These are phyloP conservation scores for Candida broadrunensis DNA, from an alignment of 805 yeast genomes.

Conservation along the genomic window DNA sequence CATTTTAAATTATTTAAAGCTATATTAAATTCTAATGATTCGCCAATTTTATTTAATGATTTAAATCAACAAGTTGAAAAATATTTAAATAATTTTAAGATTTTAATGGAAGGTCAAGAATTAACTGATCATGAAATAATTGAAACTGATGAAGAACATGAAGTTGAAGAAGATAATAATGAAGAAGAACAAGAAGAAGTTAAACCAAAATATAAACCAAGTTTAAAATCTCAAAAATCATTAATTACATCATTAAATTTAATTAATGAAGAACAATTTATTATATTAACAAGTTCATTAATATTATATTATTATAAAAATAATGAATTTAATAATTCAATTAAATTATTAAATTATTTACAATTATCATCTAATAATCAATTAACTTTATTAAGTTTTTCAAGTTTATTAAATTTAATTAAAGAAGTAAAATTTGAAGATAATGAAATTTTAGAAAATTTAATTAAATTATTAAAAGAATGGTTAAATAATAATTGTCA, in stretches of 20 bases:
- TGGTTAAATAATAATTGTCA: slow-evolving; percentile 31
- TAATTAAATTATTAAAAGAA: slow-evolving; percentile 19
- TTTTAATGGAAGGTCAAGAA: slow-evolving; percentile 23
- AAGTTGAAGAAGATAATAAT: slow-evolving; percentile 8
- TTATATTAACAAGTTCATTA: slow-evolving; percentile 26
- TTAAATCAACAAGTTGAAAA: slow-evolving; percentile 16
- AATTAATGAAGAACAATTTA: slow-evolving; percentile 30
- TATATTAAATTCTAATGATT: slow-evolving; percentile 17
- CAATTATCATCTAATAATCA: slow-evolving; percentile 7
- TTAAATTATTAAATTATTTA: slow-evolving; percentile 22
- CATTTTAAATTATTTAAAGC: slow-evolving; percentile 22
- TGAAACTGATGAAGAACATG: slow-evolving; percentile 13
- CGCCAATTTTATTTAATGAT: slow-evolving; percentile 10
- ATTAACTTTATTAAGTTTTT: slow-evolving; percentile 30
- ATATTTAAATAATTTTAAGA: slow-evolving; percentile 18
- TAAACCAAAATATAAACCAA: slow-evolving; percentile 1
- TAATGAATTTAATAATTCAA: slow-evolving; percentile 15
- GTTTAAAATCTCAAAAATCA: slow-evolving; percentile 13
- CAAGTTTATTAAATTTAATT: slow-evolving; percentile 24
- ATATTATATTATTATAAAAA: slow-evolving; percentile 17
- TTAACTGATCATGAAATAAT: slow-evolving; percentile 26
- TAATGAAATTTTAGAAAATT: slow-evolving; percentile 22
- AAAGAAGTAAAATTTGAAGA: slow-evolving; percentile 14
- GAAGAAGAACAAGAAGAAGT: slow-evolving; percentile 6
- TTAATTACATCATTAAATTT: slow-evolving; percentile 29